Conservation (phyloP, 805 yeast species). For the Hanseniaspora guilliermondii region DNA sequence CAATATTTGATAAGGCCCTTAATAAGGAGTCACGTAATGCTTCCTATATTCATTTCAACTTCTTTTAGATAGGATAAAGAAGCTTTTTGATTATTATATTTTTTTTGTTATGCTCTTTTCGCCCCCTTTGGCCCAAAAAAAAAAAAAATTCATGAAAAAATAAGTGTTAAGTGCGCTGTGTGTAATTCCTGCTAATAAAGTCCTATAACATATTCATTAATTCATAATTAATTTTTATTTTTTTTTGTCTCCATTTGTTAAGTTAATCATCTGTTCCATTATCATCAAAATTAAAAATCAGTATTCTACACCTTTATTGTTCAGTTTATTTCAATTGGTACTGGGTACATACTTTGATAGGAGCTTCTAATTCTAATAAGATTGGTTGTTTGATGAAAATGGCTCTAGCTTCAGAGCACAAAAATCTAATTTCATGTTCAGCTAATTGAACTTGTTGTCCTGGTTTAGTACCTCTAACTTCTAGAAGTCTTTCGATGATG, state of each 20-base stretch:
- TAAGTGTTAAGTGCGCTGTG: too few relatives aligned
- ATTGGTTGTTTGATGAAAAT: conserved; percentile 97
- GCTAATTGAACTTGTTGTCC: conserved; percentile 91
- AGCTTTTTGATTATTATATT: too few relatives aligned
- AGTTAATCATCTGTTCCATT: not conserved
- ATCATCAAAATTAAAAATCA: not conserved
- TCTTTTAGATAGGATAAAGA: too few relatives aligned
- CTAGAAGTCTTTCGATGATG: conserved; percentile 88
- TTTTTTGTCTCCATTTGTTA: not conserved
- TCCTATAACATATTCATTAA: not conserved
- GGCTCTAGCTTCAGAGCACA: conserved; percentile 96
- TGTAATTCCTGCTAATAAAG: too few relatives aligned
- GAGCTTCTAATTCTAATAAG: conserved; percentile 88
- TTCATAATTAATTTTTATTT: too few relatives aligned
- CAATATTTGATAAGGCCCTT: too few relatives aligned
- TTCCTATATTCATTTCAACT: too few relatives aligned
- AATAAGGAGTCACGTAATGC: too few relatives aligned
- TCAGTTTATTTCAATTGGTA: not conserved
- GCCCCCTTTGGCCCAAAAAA: too few relatives aligned
- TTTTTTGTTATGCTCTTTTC: too few relatives aligned
- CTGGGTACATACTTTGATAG: conserved; percentile 57
- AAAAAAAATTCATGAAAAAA: conserved; percentile 30
- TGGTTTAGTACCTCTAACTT: conserved; percentile 96
- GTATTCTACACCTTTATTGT: not conserved
- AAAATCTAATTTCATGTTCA: conserved; percentile 86